These are phyloP conservation scores for Citrus reticulata DNA, from an alignment of 345 rosid genomes.

Conservation along the genomic window DNA sequence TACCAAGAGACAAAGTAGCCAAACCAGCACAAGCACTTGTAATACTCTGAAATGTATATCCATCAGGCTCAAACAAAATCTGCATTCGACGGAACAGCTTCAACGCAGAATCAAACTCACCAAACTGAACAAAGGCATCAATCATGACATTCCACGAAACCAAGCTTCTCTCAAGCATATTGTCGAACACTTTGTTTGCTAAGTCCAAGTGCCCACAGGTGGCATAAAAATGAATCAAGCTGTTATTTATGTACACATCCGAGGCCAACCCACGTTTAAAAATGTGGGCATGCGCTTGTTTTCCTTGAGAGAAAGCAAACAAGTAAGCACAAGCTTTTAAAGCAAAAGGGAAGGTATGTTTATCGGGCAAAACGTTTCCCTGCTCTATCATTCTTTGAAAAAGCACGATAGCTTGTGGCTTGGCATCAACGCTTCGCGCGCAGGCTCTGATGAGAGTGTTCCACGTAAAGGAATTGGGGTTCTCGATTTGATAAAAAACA, in stretches of 20 bases:
- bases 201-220: slow-evolving; percentile 58
- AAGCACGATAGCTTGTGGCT: slow-evolving; percentile 51
- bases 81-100: slow-evolving; percentile 48
- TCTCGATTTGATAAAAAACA: slow-evolving; percentile 42
- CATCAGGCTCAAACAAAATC: slow-evolving; percentile 54
- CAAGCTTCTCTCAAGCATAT: slow-evolving; percentile 59
- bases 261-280: slow-evolving; percentile 55
- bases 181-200: slow-evolving; percentile 55
- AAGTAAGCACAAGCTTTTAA: slow-evolving; percentile 75
- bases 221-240: slow-evolving; percentile 72
- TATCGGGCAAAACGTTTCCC: slow-evolving; percentile 52
- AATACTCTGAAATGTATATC: slow-evolving; percentile 67
- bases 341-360: slow-evolving; percentile 78
- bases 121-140: slow-evolving; percentile 60
- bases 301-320: slow-evolving; percentile 58
- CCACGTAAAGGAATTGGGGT: slow-evolving; percentile 76
- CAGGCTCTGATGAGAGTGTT: slow-evolving; percentile 77
- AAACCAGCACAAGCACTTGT: slow-evolving; percentile 65
- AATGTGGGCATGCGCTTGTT: slow-evolving; percentile 63
- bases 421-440: slow-evolving; percentile 43
- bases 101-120: slow-evolving; percentile 53
- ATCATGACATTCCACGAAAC: slow-evolving; percentile 80
- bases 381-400: slow-evolving; percentile 50
- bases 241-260: slow-evolving; percentile 70
- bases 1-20: slow-evolving; percentile 62